Evolutionary conservation across 1,284 basidiomycete species (phyloP).

Genomic region (Tetrapyrgos nigripes): DNA sequence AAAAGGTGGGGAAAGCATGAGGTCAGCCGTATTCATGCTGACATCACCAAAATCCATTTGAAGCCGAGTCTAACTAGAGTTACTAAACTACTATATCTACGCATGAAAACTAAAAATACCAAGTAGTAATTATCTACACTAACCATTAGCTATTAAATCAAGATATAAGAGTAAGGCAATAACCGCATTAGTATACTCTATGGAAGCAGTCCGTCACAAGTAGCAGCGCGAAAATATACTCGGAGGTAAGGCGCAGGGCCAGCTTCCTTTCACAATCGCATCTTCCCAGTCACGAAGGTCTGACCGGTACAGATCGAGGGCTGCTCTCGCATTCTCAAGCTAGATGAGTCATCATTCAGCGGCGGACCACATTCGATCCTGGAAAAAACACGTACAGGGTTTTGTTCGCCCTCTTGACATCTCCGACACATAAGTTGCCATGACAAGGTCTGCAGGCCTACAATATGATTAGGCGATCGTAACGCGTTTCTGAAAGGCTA

Average conservation of each 20-base stretch:
- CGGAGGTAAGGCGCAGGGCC: constrained; percentile 80
- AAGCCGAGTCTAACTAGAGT: neutral
- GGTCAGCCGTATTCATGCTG: neutral
- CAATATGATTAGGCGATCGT: constrained; percentile 63
- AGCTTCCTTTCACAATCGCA: constrained; percentile 63
- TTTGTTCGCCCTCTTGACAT: constrained; percentile 71
- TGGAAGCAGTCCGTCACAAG: constrained; percentile 38
- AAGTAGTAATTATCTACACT: too few species aligned
- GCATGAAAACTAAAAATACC: too few species aligned
- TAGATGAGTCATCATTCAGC: constrained; percentile 31
- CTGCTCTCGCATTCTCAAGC: constrained; percentile 80
- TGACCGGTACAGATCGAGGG: constrained; percentile 79
- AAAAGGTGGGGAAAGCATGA: neutral
- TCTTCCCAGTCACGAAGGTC: constrained; percentile 69
- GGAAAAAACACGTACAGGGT: constrained; percentile 59
- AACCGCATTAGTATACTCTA: neutral
- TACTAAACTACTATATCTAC: too few species aligned
- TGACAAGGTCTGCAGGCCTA: constrained; percentile 77
- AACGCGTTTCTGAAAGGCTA: constrained; percentile 76
- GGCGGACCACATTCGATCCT: too few species aligned
- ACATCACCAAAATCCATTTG: neutral
- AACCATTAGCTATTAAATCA: too few species aligned
- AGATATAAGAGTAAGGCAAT: neutral
- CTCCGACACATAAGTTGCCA: constrained; percentile 82
- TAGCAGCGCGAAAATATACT: constrained; percentile 82